phyloP scores from a whole-genome alignment of 2,329 filamentous ascomycete species.

The Phialophora tarda region DNA sequence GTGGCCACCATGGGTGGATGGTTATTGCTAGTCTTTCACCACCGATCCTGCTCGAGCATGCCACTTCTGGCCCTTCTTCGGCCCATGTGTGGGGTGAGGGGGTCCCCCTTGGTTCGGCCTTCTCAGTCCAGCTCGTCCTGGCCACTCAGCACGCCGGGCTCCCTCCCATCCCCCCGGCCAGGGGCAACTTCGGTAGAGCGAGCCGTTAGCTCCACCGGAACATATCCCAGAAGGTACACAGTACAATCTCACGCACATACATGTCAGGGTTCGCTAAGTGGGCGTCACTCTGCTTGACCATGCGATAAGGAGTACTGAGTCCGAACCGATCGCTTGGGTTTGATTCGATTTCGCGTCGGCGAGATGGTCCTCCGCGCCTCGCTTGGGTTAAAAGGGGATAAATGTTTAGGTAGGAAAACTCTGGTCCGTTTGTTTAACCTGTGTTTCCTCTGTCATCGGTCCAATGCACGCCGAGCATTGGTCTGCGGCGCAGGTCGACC shows the following conservation, averaged over 20 bases:
- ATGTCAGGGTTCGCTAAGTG: not conserved
- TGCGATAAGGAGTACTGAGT: not conserved
- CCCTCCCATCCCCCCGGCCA: not conserved
- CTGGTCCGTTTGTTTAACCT: not conserved
- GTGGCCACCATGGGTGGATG: no score
- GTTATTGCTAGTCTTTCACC: not conserved
- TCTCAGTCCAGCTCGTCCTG: not conserved
- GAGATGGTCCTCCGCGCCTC: not conserved
- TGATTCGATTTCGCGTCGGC: not conserved
- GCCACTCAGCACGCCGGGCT: not conserved
- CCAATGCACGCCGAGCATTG: not conserved
- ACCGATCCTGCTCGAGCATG: not conserved
- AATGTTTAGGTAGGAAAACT: not conserved
- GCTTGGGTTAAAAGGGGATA: not conserved
- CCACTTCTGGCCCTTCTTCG: not conserved
- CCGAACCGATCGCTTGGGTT: not conserved
- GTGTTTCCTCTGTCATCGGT: not conserved
- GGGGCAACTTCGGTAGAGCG: constrained; percentile 17
- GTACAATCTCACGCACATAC: not conserved
- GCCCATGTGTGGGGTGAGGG: not conserved
- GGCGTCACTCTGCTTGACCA: not conserved
- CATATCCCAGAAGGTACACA: not conserved
- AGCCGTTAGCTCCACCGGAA: constrained; percentile 7
- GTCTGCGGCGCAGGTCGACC: not conserved
- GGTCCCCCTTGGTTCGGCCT: not conserved